Percentiles rank a stretch among this genome's conserved stretches.
phyloP scores from a whole-genome alignment of 106 monocot species.

The Dendrobium officinale region DNA sequence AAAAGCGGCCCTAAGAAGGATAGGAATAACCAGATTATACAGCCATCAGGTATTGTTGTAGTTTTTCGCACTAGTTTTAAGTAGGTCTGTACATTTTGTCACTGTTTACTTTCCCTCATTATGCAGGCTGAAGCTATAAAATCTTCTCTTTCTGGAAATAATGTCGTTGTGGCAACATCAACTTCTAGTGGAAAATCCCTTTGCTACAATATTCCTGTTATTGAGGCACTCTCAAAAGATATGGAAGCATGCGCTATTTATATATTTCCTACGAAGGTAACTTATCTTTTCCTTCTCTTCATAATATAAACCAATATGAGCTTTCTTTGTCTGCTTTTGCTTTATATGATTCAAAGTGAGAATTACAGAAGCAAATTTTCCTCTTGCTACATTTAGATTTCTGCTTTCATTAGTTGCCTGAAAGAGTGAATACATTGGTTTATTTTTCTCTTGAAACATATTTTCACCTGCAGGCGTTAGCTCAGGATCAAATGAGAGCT shows the following conservation, averaged over 20 bases:
- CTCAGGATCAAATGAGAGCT: constrained; percentile 90
- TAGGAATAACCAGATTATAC: constrained; percentile 73
- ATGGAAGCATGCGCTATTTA: constrained; percentile 68
- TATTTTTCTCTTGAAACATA: background rate
- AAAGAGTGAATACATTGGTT: background rate
- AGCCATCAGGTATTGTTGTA: constrained; percentile 50
- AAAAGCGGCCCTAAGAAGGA: constrained; percentile 33
- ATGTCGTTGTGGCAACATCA: constrained; percentile 85
- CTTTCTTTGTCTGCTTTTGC: background rate
- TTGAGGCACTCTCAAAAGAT: constrained; percentile 59
- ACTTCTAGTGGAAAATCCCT: constrained; percentile 97
- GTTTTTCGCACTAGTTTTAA: background rate
- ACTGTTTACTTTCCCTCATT: constrained; percentile 12
- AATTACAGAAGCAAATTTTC: background rate
- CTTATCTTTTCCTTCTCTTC: background rate
- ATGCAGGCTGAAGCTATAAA: constrained; percentile 64
- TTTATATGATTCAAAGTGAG: background rate
- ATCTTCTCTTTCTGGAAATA: constrained; percentile 58
- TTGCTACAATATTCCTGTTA: constrained; percentile 89
- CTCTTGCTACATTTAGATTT: background rate
- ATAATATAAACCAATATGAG: background rate
- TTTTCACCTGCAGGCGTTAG: constrained; percentile 52
- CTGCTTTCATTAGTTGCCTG: background rate
- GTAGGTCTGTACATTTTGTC: background rate
- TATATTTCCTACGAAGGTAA: constrained; percentile 95